Conservation (phyloP, 1,284 basidiomycete genomes). For the Malassezia pachydermatis region DNA sequence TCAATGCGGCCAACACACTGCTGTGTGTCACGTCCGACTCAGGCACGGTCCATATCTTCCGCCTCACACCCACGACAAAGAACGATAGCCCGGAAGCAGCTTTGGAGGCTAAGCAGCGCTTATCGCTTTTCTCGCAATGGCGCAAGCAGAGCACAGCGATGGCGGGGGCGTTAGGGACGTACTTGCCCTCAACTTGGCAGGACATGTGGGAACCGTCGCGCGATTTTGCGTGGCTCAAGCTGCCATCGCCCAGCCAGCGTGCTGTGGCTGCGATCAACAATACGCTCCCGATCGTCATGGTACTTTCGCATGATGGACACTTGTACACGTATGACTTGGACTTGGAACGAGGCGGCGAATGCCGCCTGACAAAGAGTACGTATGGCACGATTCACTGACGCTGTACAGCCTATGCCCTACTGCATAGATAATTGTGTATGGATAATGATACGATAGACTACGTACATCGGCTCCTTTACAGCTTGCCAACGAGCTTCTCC, state of each 20-base stretch:
- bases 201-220: slow-evolving; percentile 95
- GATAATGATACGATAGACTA: neutral
- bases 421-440: neutral
- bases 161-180: slow-evolving; percentile 63
- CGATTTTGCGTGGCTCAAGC: slow-evolving; percentile 82
- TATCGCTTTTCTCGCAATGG: neutral
- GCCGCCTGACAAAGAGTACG: slow-evolving; percentile 69
- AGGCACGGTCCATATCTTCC: slow-evolving; percentile 95
- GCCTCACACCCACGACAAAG: slow-evolving; percentile 53
- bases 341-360: slow-evolving; percentile 90
- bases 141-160: slow-evolving; percentile 52
- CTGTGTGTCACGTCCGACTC: slow-evolving; percentile 83
- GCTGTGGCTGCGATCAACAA: slow-evolving; percentile 43
- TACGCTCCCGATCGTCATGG: slow-evolving; percentile 92
- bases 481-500: slow-evolving; percentile 36
- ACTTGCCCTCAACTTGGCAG: slow-evolving; percentile 77
- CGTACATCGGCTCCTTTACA: slow-evolving; percentile 2
- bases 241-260: slow-evolving; percentile 64
- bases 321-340: slow-evolving; percentile 95
- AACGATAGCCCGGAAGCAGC: slow-evolving; percentile 1
- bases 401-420: slow-evolving; percentile 7
- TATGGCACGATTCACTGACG: neutral
- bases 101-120: neutral
- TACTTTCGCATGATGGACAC: slow-evolving; percentile 85
- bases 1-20: slow-evolving; percentile 72